Conservation (phyloP, 2,329 filamentous ascomycete species). For the Trichophyton simii region DNA sequence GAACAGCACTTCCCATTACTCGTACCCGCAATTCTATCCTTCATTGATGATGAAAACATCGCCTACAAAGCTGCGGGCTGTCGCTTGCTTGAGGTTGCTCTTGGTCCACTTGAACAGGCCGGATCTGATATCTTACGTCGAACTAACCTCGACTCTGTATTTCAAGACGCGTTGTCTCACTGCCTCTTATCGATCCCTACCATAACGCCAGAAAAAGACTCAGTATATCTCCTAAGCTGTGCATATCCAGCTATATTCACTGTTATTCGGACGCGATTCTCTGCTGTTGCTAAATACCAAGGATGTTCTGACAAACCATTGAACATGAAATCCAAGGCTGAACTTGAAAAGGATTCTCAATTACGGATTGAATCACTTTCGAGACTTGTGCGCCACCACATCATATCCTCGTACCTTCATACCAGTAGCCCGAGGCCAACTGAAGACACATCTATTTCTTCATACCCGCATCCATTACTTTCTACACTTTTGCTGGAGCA, state of each 20-base stretch:
- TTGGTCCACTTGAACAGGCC: conserved; percentile 24
- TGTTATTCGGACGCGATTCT: conserved; percentile 39
- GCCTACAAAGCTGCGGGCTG: conserved; percentile 30
- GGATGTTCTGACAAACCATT: too few species aligned
- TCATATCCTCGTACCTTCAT: conserved; percentile 30
- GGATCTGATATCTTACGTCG: conserved; percentile 30
- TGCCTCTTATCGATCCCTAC: conserved; percentile 64
- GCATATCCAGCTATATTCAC: conserved; percentile 56
- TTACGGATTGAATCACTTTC: conserved; percentile 17
- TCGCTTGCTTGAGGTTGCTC: conserved; percentile 23
- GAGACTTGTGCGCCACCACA: conserved; percentile 23
- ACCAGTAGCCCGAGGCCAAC: conserved; percentile 36
- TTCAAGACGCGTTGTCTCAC: conserved; percentile 40
- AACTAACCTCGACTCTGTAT: conserved; percentile 35
- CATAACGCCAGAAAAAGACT: conserved; percentile 62
- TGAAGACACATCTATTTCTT: conserved; percentile 35
- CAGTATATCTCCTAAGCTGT: conserved; percentile 48
- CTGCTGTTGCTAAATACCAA: not conserved
- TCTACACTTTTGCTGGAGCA: conserved; percentile 36
- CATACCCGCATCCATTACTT: conserved; percentile 32
- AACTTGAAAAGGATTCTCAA: conserved; percentile 10
- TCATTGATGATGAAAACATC: conserved; percentile 32
- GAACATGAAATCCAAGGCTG: not conserved
- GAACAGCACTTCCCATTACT: conserved; percentile 35
- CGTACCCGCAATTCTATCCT: conserved; percentile 31